Conservation (phyloP, 257 asterid genomes). For the Petunia axillaris region DNA sequence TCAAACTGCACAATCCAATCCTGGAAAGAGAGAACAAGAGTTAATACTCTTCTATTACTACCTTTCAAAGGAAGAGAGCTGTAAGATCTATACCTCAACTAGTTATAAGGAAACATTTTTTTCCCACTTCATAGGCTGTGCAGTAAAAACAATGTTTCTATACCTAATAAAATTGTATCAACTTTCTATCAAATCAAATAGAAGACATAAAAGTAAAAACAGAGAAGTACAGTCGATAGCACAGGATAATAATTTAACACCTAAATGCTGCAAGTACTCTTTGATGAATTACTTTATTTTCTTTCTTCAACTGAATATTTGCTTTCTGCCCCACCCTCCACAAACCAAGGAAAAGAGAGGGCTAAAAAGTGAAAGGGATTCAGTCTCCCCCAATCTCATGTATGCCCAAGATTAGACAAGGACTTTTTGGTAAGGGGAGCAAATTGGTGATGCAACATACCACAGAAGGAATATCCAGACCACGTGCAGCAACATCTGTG, state of each 20-base stretch:
- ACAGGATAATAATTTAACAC: neutral
- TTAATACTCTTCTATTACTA: neutral
- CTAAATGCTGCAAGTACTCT: neutral
- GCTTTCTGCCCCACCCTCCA: neutral
- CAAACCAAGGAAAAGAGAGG: neutral
- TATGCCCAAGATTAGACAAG: neutral
- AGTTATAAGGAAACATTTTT: neutral
- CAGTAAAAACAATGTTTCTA: neutral
- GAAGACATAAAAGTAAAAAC: neutral
- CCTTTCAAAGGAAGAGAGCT: neutral
- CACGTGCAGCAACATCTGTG: conserved; percentile 98
- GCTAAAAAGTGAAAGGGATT: neutral
- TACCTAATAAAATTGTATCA: neutral
- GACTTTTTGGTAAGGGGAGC: neutral
- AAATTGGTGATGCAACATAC: conserved; percentile 49
- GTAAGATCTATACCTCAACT: neutral
- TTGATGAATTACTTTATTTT: neutral
- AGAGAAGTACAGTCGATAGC: conserved; percentile 13
- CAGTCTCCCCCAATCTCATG: neutral
- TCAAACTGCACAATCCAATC: conserved; percentile 99
- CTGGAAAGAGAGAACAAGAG: conserved; percentile 43
- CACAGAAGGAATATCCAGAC: conserved; percentile 98
- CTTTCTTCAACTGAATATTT: neutral
- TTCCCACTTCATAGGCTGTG: neutral
- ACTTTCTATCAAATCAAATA: neutral